phyloP scores from a whole-genome alignment of 2,329 filamentous ascomycete species.

The Trichoderma lentiforme region DNA sequence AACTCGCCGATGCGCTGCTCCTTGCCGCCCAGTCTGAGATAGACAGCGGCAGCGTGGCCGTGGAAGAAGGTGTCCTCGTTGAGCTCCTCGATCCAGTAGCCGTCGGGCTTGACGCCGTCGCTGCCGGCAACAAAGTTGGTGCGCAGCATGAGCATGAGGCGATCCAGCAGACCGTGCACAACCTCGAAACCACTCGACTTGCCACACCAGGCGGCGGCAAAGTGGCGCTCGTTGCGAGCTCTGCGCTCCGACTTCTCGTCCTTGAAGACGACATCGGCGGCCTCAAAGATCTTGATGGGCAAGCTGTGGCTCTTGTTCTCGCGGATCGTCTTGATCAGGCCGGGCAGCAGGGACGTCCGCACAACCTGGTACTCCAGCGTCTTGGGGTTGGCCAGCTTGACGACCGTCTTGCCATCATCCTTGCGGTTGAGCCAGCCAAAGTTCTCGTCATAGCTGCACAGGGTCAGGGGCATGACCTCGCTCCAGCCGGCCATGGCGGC shows the following conservation, averaged over 20 bases:
- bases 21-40: constrained; percentile 71
- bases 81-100: constrained; percentile 94
- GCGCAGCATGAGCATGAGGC: constrained; percentile 87
- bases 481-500: constrained; percentile 93
- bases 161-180: constrained; percentile 90
- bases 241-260: constrained; percentile 77
- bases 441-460: constrained; percentile 98
- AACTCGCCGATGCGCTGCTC: constrained; percentile 79
- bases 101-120: constrained; percentile 64
- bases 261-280: constrained; percentile 88
- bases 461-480: constrained; percentile 91
- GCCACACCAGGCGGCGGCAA: constrained; percentile 92
- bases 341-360: constrained; percentile 79
- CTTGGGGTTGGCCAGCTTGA: constrained; percentile 88
- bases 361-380: constrained; percentile 92
- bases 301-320: constrained; percentile 89
- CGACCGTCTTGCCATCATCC: constrained; percentile 78
- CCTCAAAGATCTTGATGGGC: constrained; percentile 90
- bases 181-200: constrained; percentile 93
- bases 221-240: constrained; percentile 89
- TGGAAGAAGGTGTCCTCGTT: constrained; percentile 89
- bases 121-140: constrained; percentile 75
- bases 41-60: constrained; percentile 83
- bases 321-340: constrained; percentile 86
- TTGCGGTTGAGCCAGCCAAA: constrained; percentile 90